These are phyloP conservation scores for Botryosphaeria dothidea DNA, from an alignment of 2,329 filamentous ascomycete genomes.

Conservation along the genomic window DNA sequence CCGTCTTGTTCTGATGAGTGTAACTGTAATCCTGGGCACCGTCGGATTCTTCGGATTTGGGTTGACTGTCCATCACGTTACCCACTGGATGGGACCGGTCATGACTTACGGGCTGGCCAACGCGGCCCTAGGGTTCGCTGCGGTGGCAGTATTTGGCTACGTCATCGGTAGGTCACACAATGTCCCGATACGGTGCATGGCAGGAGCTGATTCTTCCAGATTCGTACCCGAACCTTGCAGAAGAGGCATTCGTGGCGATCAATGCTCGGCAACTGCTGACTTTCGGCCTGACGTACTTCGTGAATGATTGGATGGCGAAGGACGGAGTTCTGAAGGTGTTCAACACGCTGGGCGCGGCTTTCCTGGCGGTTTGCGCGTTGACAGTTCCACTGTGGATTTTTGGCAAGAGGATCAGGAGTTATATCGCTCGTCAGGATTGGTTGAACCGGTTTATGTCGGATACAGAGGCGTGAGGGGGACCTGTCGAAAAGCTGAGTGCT, in stretches of 20 bases:
- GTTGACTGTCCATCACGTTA: slow-evolving; percentile 32
- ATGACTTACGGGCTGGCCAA: slow-evolving; percentile 45
- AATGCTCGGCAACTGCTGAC: slow-evolving; percentile 52
- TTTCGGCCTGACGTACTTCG: slow-evolving; percentile 48
- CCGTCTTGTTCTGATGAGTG: slow-evolving; percentile 26
- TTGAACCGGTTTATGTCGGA: slow-evolving; percentile 33
- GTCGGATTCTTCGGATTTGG: slow-evolving; percentile 43
- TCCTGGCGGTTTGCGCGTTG: slow-evolving; percentile 47
- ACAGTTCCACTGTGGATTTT: slow-evolving; percentile 54
- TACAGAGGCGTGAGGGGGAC: background rate
- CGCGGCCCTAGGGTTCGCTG: slow-evolving; percentile 34
- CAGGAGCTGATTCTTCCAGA: slow-evolving; percentile 24
- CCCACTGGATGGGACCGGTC: slow-evolving; percentile 21
- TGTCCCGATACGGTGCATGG: background rate
- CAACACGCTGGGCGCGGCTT: slow-evolving; percentile 34
- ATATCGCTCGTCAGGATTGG: slow-evolving; percentile 44
- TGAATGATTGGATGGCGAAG: slow-evolving; percentile 33
- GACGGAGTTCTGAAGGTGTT: slow-evolving; percentile 31
- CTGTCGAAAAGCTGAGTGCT: no score
- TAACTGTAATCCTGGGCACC: slow-evolving; percentile 38
- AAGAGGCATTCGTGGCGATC: slow-evolving; percentile 55
- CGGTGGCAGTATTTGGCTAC: slow-evolving; percentile 50
- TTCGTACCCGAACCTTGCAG: slow-evolving; percentile 47
- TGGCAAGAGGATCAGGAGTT: slow-evolving; percentile 49
- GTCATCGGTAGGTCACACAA: slow-evolving; percentile 38